phyloP scores from a whole-genome alignment of 2,329 filamentous ascomycete genomes.

The Hypocrella siamensis region DNA sequence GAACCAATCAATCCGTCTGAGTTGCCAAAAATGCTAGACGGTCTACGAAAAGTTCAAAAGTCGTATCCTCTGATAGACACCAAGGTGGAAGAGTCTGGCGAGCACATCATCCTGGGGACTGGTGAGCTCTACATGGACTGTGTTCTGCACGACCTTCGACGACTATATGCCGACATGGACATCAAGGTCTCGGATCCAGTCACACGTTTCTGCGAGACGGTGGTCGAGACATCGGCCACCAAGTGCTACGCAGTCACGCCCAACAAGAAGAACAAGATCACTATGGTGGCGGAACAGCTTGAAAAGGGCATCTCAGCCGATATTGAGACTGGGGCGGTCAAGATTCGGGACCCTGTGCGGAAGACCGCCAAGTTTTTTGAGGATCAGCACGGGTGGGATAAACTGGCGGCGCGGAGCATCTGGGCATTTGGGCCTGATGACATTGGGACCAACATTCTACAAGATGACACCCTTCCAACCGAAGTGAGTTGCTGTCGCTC shows the following conservation, averaged over 20 bases:
- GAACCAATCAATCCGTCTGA: conserved; percentile 98
- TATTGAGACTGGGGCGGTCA: conserved; percentile 81
- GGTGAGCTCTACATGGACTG: conserved; percentile 99
- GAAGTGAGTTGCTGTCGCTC: conserved; percentile 38
- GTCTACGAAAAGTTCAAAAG: conserved; percentile 92
- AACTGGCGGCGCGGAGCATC: conserved; percentile 84
- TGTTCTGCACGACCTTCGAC: conserved; percentile 83
- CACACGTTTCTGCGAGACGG: conserved; percentile 93
- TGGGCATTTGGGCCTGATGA: conserved; percentile 98
- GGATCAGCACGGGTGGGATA: conserved; percentile 92
- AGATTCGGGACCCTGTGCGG: conserved; percentile 80
- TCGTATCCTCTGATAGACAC: conserved; percentile 91
- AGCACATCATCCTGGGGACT: conserved; percentile 88
- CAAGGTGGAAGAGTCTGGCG: conserved; percentile 94
- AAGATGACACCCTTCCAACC: conserved; percentile 88
- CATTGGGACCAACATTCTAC: conserved; percentile 83
- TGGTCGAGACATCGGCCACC: conserved; percentile 90
- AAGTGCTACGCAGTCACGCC: conserved; percentile 97
- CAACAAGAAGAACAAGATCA: conserved; percentile 99
- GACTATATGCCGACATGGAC: conserved; percentile 97
- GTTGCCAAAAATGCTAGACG: conserved; percentile 96
- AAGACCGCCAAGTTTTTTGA: conserved; percentile 96
- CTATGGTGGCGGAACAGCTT: conserved; percentile 92
- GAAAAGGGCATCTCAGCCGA: conserved; percentile 91
- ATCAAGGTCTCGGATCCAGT: conserved; percentile 97